Conservation (phyloP, 768 basidiomycete genomes). For the Tricholoma bakamatsutake region DNA sequence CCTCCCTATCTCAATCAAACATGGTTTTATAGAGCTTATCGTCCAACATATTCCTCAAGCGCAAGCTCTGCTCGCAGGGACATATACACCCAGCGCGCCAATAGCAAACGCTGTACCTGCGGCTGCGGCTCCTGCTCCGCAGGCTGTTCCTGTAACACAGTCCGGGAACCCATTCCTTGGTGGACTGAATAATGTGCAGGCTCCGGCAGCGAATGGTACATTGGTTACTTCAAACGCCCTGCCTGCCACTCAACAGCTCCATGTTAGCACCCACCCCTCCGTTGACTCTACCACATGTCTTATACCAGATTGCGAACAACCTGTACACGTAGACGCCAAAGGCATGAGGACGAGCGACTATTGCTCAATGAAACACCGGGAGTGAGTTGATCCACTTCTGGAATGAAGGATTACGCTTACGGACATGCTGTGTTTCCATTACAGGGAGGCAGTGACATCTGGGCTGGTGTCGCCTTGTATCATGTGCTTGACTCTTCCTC, state of each 20-base stretch:
- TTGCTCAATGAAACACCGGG: constrained; percentile 56
- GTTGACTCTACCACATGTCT: constrained; percentile 38
- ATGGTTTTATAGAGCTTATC: constrained; percentile 30
- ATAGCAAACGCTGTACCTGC: constrained; percentile 8
- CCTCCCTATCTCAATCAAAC: not conserved
- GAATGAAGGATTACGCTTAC: not conserved
- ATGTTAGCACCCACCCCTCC: constrained; percentile 29
- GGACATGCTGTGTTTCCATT: constrained; percentile 8
- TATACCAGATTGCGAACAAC: constrained; percentile 53
- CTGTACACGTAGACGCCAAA: constrained; percentile 48
- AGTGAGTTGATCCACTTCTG: constrained; percentile 37
- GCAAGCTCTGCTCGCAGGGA: constrained; percentile 28
- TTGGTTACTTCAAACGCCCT: constrained; percentile 19
- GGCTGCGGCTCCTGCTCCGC: constrained; percentile 9
- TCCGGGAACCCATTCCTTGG: constrained; percentile 3
- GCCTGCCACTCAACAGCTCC: constrained; percentile 23
- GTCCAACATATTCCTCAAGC: constrained; percentile 43
- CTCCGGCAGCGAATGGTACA: constrained; percentile 22
- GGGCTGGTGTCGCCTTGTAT: constrained; percentile 53
- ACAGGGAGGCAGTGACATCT: constrained; percentile 51
- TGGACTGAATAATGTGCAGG: constrained; percentile 7
- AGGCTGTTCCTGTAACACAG: constrained; percentile 6
- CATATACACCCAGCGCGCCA: constrained; percentile 4
- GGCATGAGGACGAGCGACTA: constrained; percentile 48
- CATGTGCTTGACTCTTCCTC: constrained; percentile 58